Base-by-base conservation (phyloP, 2,329 filamentous ascomycete species). In the Alternaria longipes region DNA sequence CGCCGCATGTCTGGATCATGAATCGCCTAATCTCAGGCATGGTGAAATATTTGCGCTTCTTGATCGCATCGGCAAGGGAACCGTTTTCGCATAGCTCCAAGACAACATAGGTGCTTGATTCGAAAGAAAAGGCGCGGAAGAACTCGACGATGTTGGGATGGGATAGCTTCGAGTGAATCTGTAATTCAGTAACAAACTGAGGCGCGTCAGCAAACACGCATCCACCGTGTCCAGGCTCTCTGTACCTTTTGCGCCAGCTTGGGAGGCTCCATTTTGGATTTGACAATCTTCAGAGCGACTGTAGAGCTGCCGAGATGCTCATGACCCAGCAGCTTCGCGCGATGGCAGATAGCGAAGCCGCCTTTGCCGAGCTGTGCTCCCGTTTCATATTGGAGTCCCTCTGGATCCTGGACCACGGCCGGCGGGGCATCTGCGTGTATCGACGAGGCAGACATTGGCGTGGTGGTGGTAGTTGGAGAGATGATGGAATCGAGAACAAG, bases 81-180 rank as follows among this genome's bases (percentile, higher is more conserved):
- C 95, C 95, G 76, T 98, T 98, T 54, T 93, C 90, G 78, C 95
- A 99, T 45, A 99, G 84, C 78, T 99, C 94, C 28, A 99, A 85
- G 47, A 98, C 91, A 50, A 99, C 91, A 73, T 97, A 99, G 59
- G 95, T 98, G 78, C 90, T 94, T 66, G 88, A 89, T 67, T 93
- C 86, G 78, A 94, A 97, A 12, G 94, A 91, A 77, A 99, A 99
- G 34, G 95, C 95, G 70, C 94, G 89, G 73, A 97, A 89, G 79
- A 99, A 99, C 71, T 94, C 91, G 65, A 99, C 95, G 67, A 99
- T 94, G 78, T 97, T 97, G 54, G 91, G 91, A 75, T 99, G 95
- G 59, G 90, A 89, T 89, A 99, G 94, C 78, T 98, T 99, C 44
- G 95, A 97, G 81, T 99, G 95, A 62, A 99, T 97, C 80, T 98